Percentiles rank a stretch among this genome's conserved stretches.
Evolutionary conservation across 2,329 filamentous ascomycete genomes (phyloP).

Genomic region (Domatiomyces catenatus): DNA sequence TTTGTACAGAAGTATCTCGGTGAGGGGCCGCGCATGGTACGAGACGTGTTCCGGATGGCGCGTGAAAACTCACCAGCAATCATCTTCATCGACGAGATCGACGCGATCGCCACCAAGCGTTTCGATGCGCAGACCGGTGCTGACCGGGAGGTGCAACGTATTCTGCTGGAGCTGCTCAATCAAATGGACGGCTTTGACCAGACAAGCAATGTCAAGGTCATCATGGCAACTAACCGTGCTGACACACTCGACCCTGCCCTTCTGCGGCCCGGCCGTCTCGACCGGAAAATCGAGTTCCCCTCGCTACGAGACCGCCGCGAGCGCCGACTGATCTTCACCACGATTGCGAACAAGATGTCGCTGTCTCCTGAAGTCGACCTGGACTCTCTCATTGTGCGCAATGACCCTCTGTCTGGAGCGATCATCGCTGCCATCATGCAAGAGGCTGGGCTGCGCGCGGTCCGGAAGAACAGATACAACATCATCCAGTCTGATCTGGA

Average conservation of each 20-base stretch:
- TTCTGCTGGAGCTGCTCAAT: slow-evolving; percentile 89
- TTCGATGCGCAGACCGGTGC: slow-evolving; percentile 98
- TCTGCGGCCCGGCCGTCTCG: slow-evolving; percentile 82
- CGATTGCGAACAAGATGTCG: slow-evolving; percentile 96
- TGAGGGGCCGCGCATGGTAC: slow-evolving; percentile 95
- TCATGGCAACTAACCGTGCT: slow-evolving; percentile 98
- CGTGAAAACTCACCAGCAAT: slow-evolving; percentile 95
- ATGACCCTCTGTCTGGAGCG: slow-evolving; percentile 86
- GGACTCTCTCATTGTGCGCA: slow-evolving; percentile 88
- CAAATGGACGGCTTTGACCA: slow-evolving; percentile 99
- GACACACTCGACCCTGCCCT: slow-evolving; percentile 93
- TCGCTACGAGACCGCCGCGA: slow-evolving; percentile 83
- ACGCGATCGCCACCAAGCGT: slow-evolving; percentile 96
- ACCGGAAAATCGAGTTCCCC: slow-evolving; percentile 99
- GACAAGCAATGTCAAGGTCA: slow-evolving; percentile 97
- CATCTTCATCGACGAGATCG: slow-evolving; percentile 99
- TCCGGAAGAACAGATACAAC: slow-evolving; percentile 96
- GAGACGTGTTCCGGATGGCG: slow-evolving; percentile 97
- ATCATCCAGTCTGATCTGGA: slow-evolving; percentile 96
- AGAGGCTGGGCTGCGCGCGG: slow-evolving; percentile 83
- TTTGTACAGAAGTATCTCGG: slow-evolving; percentile 98
- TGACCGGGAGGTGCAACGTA: slow-evolving; percentile 96
- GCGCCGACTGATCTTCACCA: slow-evolving; percentile 88
- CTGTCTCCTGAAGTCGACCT: slow-evolving; percentile 91
- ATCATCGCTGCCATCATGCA: slow-evolving; percentile 99